Base-by-base conservation (phyloP, 202 grass and related monocot species). In the Sporobolus alterniflorus region DNA sequence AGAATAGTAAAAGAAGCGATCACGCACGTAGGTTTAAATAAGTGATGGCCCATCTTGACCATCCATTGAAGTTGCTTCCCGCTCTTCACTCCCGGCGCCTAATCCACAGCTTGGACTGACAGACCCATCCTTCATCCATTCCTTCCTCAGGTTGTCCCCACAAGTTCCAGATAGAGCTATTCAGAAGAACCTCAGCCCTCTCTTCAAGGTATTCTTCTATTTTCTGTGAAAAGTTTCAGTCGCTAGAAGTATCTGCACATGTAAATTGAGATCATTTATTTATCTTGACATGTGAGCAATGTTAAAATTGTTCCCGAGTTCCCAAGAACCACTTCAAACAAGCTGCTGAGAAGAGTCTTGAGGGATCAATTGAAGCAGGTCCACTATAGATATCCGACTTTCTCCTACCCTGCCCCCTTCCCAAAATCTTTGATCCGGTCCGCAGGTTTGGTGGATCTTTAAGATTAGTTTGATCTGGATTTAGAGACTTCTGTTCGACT, bases 271-370 rank as follows among this genome's bases (percentile, higher is more conserved):
- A 67, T 77, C 0, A 0, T 67, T 59, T 79, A 18, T 20, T 69
- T 14, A 7, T 71, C 59, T 59, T 79, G 44, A 74, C 83, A 98
- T 90, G 92, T 98, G 55, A 91, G 86, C 80, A 87, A 95, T 76
- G 92, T 93, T 36, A 93, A 98, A 89, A 33, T 95, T 42, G 92
- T 98, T 47, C 80, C 90, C 0, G 96, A 89, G 69, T 95, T 98
- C 68, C 96, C 96, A 2, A 90, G 96, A 75, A 98, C 96, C 20
- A 87, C 92, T 71, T 98, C 96, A 0, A 98, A 95, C 79, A 98
- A 98, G 81, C 75, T 98, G 44, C 69, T 98, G 80, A 90, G 96
- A 75, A 93, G 92, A 79, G 96, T 95, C 47, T 82, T 98, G 11
- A 86, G 87, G 74, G 92, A 98, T 65, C 92, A 93, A 61, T 33